phyloP scores from a whole-genome alignment of 176 grass and related monocot species.

The Aegilops tauschii region DNA sequence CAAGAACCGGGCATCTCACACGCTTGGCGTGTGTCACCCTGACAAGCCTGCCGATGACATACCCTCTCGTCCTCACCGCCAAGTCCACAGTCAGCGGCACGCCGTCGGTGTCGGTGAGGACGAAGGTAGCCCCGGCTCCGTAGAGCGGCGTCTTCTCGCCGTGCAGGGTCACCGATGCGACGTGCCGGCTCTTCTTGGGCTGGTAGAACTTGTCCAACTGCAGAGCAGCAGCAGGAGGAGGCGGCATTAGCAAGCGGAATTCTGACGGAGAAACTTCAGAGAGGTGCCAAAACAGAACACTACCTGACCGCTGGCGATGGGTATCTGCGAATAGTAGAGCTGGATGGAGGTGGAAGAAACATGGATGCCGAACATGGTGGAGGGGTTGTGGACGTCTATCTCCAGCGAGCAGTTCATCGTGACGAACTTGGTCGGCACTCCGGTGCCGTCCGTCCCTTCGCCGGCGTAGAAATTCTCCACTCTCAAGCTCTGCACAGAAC shows the following conservation, averaged over 20 bases:
- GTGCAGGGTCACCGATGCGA: slow-evolving; percentile 41
- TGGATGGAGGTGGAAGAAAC: slow-evolving; percentile 55
- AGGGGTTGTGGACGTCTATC: slow-evolving; percentile 70
- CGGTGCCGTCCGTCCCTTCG: slow-evolving; percentile 71
- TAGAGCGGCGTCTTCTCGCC: slow-evolving; percentile 82
- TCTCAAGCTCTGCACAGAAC: slow-evolving; percentile 50
- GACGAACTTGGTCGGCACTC: slow-evolving; percentile 77
- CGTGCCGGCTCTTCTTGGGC: slow-evolving; percentile 56
- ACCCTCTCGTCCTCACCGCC: slow-evolving; percentile 46
- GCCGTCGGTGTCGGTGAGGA: slow-evolving; percentile 29
- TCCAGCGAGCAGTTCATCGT: slow-evolving; percentile 70
- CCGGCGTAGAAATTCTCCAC: slow-evolving; percentile 80
- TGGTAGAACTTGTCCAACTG: slow-evolving; percentile 80
- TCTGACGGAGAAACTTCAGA: not conserved
- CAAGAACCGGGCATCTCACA: slow-evolving; percentile 43
- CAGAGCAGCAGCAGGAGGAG: not conserved
- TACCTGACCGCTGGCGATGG: slow-evolving; percentile 73
- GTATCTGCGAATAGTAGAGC: slow-evolving; percentile 68
- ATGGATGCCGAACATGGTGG: slow-evolving; percentile 80
- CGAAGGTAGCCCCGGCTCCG: slow-evolving; percentile 66
- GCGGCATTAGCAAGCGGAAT: not conserved
- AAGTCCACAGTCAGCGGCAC: slow-evolving; percentile 64
- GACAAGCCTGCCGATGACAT: slow-evolving; percentile 79
- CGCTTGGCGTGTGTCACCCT: slow-evolving; percentile 62
- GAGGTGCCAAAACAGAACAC: not conserved